Conservation (phyloP, 805 yeast species). For the Hanseniaspora valbyensis region DNA sequence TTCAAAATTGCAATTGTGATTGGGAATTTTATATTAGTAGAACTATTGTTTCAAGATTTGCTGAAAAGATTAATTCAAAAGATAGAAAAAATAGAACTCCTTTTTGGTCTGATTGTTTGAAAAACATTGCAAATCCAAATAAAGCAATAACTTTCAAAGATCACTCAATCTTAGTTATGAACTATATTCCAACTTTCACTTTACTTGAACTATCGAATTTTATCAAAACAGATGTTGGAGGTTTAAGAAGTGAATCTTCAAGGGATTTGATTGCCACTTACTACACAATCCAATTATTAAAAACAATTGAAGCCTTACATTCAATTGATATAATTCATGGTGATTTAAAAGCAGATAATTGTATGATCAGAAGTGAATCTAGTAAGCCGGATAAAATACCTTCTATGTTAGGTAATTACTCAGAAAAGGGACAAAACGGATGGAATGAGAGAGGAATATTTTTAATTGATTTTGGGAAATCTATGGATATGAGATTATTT, state of each 20-base stretch:
- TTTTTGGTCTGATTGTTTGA: conserved; percentile 16
- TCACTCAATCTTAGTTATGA: conserved; percentile 57
- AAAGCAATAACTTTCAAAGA: conserved; percentile 37
- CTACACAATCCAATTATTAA: conserved; percentile 53
- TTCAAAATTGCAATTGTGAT: conserved; percentile 53
- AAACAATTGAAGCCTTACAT: conserved; percentile 53
- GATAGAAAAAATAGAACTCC: neutral
- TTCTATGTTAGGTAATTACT: conserved; percentile 24
- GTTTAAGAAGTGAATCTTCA: conserved; percentile 24
- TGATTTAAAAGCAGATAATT: conserved; percentile 75
- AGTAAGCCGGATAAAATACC: conserved; percentile 10
- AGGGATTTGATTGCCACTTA: conserved; percentile 58
- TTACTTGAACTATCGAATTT: conserved; percentile 54
- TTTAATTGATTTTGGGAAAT: conserved; percentile 72
- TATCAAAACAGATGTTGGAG: conserved; percentile 28
- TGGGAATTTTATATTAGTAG: conserved; percentile 76
- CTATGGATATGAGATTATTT: conserved; percentile 54
- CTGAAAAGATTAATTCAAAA: conserved; percentile 12
- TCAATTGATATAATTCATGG: conserved; percentile 63
- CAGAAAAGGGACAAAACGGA: conserved; percentile 31
- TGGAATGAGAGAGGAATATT: conserved; percentile 48
- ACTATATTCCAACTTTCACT: conserved; percentile 62
- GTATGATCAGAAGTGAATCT: conserved; percentile 45
- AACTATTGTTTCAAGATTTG: conserved; percentile 39
- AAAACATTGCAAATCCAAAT: conserved; percentile 24